phyloP scores from a whole-genome alignment of 2,329 filamentous ascomycete species.

The Aspergillaceae sp. region DNA sequence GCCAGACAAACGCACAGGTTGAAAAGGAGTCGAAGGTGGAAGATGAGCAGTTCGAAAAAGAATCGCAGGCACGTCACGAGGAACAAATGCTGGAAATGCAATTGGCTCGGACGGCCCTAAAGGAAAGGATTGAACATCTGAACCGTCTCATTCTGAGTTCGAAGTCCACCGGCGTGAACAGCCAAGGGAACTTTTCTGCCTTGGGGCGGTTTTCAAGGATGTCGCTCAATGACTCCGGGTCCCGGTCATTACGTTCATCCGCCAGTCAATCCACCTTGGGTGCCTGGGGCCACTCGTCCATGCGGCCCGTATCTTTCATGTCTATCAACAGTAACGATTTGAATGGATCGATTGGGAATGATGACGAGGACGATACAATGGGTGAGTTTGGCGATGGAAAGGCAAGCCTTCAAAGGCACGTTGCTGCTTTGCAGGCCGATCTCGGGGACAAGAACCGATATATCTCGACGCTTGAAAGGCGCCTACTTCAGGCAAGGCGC shows the following conservation, averaged over 20 bases:
- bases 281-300: constrained; percentile 32
- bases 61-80: constrained; percentile 79
- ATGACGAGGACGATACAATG: constrained; percentile 57
- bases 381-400: constrained; percentile 82
- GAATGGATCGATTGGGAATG: constrained; percentile 27
- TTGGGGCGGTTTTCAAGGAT: constrained; percentile 56
- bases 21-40: constrained; percentile 56
- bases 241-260: constrained; percentile 59
- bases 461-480: constrained; percentile 85
- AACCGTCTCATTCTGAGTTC: constrained; percentile 93
- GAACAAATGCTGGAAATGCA: constrained; percentile 99
- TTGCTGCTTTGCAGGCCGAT: constrained; percentile 87
- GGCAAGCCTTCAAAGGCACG: constrained; percentile 74
- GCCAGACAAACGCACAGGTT: constrained; percentile 61
- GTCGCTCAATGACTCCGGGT: constrained; percentile 39
- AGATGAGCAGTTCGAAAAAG: constrained; percentile 67
- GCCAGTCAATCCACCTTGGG: constrained; percentile 54
- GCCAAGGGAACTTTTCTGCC: constrained; percentile 60
- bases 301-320: constrained; percentile 58
- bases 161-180: constrained; percentile 90
- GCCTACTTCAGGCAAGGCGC: constrained; percentile 78
- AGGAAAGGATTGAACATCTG: constrained; percentile 93
- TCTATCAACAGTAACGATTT: constrained; percentile 45
- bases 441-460: constrained; percentile 95
- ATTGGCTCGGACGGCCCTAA: constrained; percentile 84